Conservation (phyloP, 345 rosid genomes). For the Eucalyptus paniculata region DNA sequence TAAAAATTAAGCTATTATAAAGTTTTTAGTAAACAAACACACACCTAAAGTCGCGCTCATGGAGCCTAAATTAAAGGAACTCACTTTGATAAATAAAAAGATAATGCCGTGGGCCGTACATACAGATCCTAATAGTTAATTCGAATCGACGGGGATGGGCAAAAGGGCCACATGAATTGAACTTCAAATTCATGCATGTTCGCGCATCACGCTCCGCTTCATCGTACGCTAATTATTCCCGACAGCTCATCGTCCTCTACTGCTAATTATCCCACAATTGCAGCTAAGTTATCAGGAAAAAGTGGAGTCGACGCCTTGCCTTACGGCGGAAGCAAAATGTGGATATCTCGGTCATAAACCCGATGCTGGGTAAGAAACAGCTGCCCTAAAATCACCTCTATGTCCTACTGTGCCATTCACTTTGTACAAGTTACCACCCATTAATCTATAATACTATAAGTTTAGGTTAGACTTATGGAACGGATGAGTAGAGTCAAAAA, state of each 20-base stretch:
- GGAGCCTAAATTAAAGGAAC: neutral
- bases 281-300: neutral
- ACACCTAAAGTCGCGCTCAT: neutral
- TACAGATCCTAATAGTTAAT: neutral
- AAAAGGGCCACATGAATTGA: neutral
- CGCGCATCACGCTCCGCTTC: neutral
- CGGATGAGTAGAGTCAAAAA: neutral
- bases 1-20: neutral
- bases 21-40: no score
- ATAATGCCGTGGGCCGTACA: neutral
- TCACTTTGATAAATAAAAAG: neutral
- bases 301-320: neutral
- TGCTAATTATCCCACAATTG: neutral
- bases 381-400: neutral
- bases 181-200: neutral
- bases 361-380: neutral
- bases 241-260: neutral
- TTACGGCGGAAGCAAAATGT: neutral
- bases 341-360: neutral
- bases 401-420: neutral
- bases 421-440: neutral
- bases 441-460: neutral
- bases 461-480: neutral
- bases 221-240: neutral
- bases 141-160: neutral